Evolutionary conservation across 371 early-diverging fungal species (phyloP), one percentile per base, ranked within the genome.

Genomic region (Batrachochytrium dendrobatidis): DNA sequence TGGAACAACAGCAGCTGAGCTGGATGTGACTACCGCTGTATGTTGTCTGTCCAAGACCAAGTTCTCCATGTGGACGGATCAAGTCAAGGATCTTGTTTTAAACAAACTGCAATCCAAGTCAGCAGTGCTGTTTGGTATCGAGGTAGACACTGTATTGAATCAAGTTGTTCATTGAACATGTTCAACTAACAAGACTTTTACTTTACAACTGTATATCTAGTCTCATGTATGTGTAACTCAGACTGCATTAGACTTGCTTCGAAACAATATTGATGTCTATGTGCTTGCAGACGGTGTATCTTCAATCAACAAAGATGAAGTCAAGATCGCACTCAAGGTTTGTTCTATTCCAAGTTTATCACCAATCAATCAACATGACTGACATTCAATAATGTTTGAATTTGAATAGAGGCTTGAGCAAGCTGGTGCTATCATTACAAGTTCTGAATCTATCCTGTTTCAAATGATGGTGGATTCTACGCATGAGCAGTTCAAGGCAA

Each of bases 181-280:
- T n/a, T n/a, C n/a, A n/a, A n/a, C n/a, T n/a, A n/a, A n/a, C n/a
- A n/a, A n/a, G n/a, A n/a, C n/a, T n/a, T n/a, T n/a, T n/a, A n/a
- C n/a, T n/a, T n/a, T n/a, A n/a, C n/a, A n/a, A n/a, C n/a, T n/a
- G n/a, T 45, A 53, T 31, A 4, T 26, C 25, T 29, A 89, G 87
- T 79, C 91, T 31, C 97, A 96, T 63, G 94, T 95, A 1, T 96
- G 97, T 70, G 89, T 96, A 3, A 69, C 88, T 53, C 95, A 96
- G 73, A 92, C 95, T 1, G 87, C 90, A 17, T 74, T 96, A 60
- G 97, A 95, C 44, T 70, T 96, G 10, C 66, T 90, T 34, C 86
- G 87, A 34, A 70, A 80, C 34, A 74, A 85, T 58, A 79, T 79
- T 60, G 83, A 88, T 64, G 94, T 93, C 49, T 84, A 88, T 66